Evolutionary conservation across 345 rosid species (phyloP).

Genomic region (Brassica rapa): DNA sequence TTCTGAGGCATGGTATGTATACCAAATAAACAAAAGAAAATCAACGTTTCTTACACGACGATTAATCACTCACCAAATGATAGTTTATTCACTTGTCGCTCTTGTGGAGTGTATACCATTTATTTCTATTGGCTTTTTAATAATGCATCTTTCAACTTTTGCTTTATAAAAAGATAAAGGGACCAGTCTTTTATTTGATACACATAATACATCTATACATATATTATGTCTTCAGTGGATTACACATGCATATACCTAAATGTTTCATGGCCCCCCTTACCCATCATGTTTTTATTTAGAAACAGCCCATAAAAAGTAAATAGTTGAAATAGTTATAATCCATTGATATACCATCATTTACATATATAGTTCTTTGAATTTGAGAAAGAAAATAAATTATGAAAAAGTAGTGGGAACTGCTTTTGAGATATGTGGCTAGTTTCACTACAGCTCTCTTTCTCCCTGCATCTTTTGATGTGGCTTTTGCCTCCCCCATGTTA

Average conservation of each 20-base stretch:
- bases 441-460: slow-evolving; percentile 35
- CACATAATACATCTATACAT: background rate
- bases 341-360: slow-evolving; percentile 17
- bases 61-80: slow-evolving; percentile 6
- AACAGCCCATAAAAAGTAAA: slow-evolving; percentile 42
- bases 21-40: background rate
- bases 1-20: background rate
- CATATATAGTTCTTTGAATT: background rate
- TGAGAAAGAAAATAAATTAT: too few relatives aligned
- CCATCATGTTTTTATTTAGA: slow-evolving; percentile 39
- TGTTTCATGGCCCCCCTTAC: slow-evolving; percentile 36
- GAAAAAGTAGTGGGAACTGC: slow-evolving; percentile 56
- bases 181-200: slow-evolving; percentile 37
- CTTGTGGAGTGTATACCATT: slow-evolving; percentile 33
- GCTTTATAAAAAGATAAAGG: slow-evolving; percentile 35
- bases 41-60: background rate
- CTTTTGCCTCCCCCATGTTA: slow-evolving; percentile 56
- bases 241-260: slow-evolving; percentile 43
- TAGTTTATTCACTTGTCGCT: slow-evolving; percentile 35
- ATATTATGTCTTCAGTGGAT: slow-evolving; percentile 31
- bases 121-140: slow-evolving; percentile 20
- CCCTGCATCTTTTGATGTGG: slow-evolving; percentile 57
- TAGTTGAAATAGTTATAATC: slow-evolving; percentile 23
- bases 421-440: slow-evolving; percentile 62
- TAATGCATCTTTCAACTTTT: slow-evolving; percentile 31